Evolutionary conservation across 306 rosid genomes (phyloP).

Genomic region (Cicer judaicum): DNA sequence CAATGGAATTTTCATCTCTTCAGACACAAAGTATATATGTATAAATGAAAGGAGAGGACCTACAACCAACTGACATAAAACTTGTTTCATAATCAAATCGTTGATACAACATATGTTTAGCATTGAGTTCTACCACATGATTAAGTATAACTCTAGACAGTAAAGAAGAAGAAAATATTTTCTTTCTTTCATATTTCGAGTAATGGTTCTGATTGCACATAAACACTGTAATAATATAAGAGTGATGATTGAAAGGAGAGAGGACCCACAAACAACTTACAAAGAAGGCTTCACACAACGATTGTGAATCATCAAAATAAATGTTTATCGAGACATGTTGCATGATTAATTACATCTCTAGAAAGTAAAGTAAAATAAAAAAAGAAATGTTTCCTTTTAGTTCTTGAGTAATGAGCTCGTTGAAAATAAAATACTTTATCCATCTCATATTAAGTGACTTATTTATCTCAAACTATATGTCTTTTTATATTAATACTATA

Average conservation of each 20-base stretch:
- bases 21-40: constrained; percentile 71
- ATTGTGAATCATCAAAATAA: constrained; percentile 36
- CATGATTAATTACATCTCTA: constrained; percentile 24
- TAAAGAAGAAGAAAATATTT: constrained; percentile 1
- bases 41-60: constrained; percentile 78
- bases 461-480: too few relatives aligned
- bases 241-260: constrained; percentile 56
- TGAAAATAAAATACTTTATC: neutral
- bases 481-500: neutral
- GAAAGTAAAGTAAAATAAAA: constrained; percentile 1
- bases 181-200: constrained; percentile 20
- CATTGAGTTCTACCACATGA: constrained; percentile 27
- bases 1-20: constrained; percentile 59
- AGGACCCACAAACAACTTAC: constrained; percentile 66
- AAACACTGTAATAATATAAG: neutral
- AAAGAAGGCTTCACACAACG: constrained; percentile 34
- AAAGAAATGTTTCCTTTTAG: neutral
- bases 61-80: constrained; percentile 64
- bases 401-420: neutral
- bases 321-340: constrained; percentile 4
- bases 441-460: too few relatives aligned
- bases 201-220: constrained; percentile 10
- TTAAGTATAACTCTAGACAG: constrained; percentile 28
- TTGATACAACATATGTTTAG: constrained; percentile 8
- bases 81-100: constrained; percentile 43